phyloP scores from a whole-genome alignment of 495 filamentous ascomycete species.

The Zalerion maritima region DNA sequence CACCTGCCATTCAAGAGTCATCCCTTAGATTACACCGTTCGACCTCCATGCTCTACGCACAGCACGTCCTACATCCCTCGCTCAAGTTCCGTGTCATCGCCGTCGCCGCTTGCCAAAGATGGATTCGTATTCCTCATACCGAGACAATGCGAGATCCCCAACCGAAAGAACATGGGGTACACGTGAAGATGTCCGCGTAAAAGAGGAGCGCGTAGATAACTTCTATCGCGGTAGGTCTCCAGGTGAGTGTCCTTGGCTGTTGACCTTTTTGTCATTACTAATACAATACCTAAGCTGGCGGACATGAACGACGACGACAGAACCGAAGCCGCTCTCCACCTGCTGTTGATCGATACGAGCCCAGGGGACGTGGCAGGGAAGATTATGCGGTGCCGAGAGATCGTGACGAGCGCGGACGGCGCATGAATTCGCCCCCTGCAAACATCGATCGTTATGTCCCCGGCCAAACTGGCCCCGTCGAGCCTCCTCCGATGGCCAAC shows the following conservation, averaged over 20 bases:
- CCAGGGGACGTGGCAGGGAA: conserved; percentile 50
- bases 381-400: conserved; percentile 51
- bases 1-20: not conserved
- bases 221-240: conserved; percentile 43
- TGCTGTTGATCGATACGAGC: conserved; percentile 58
- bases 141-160: conserved; percentile 35
- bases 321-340: conserved; percentile 59
- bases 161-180: conserved; percentile 32
- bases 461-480: conserved; percentile 43
- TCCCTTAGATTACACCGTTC: conserved; percentile 4
- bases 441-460: conserved; percentile 95
- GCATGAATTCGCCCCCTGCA: conserved; percentile 43
- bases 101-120: conserved; percentile 13
- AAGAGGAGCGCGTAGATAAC: conserved; percentile 33
- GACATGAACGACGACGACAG: conserved; percentile 26
- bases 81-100: not conserved
- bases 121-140: conserved; percentile 29
- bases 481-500: conserved; percentile 47
- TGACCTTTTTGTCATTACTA: conserved; percentile 5
- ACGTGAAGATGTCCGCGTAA: conserved; percentile 30
- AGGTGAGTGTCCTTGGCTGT: conserved; percentile 25
- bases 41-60: conserved; percentile 4
- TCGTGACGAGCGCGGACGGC: conserved; percentile 45
- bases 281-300: too few species aligned
- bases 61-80: conserved; percentile 1